phyloP scores from a whole-genome alignment of 2,329 filamentous ascomycete genomes.

The Helotiales sp. region DNA sequence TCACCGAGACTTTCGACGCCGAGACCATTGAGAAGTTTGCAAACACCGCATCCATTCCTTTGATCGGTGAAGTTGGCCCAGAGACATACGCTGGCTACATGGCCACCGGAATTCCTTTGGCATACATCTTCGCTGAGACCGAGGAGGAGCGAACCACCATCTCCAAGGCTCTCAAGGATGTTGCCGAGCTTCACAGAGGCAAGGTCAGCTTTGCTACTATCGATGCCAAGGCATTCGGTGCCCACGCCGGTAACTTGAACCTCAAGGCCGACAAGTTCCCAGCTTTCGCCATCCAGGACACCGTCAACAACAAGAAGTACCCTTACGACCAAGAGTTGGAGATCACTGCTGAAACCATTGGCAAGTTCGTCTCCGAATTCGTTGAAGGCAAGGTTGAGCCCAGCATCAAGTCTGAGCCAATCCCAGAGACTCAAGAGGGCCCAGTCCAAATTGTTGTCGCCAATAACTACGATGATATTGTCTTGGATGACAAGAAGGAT shows the following conservation, averaged over 20 bases:
- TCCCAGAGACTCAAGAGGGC: constrained; percentile 91
- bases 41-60: constrained; percentile 82
- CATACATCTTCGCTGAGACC: constrained; percentile 97
- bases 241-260: constrained; percentile 96
- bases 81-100: constrained; percentile 98
- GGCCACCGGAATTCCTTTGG: constrained; percentile 86
- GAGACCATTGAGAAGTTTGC: constrained; percentile 83
- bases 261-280: constrained; percentile 95
- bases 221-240: constrained; percentile 90
- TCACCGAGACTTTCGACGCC: constrained; percentile 79
- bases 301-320: constrained; percentile 94
- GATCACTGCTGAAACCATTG: constrained; percentile 71
- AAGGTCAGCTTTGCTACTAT: constrained; percentile 98
- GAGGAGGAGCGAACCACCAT: constrained; percentile 85
- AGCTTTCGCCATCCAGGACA: constrained; percentile 96
- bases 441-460: constrained; percentile 88
- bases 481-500: constrained; percentile 94
- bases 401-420: constrained; percentile 97
- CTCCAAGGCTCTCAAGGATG: constrained; percentile 75
- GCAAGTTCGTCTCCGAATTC: constrained; percentile 85
- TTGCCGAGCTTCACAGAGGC: constrained; percentile 92
- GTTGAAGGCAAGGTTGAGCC: constrained; percentile 86
- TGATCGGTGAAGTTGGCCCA: constrained; percentile 94
- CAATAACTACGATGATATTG: constrained; percentile 89
- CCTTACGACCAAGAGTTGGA: constrained; percentile 86